Conservation (phyloP, 345 rosid species). For the Eucalyptus microcorys region DNA sequence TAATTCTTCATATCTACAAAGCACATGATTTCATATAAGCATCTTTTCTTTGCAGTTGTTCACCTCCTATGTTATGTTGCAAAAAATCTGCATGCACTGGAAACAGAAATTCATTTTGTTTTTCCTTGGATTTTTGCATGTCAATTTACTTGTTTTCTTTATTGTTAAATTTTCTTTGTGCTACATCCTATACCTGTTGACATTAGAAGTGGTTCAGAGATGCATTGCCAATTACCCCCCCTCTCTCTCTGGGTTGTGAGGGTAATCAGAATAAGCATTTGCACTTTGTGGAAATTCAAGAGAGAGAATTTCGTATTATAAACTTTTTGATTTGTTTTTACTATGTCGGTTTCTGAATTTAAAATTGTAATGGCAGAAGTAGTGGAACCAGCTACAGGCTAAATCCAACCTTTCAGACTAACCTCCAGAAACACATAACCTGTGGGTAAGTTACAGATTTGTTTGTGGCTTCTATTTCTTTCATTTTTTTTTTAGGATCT, state of each 20-base stretch:
- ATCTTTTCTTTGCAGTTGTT: background rate
- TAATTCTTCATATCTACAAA: background rate
- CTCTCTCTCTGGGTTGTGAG: background rate
- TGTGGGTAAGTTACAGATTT: slow-evolving; percentile 38
- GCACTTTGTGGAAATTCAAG: background rate
- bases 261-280: background rate
- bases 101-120: background rate
- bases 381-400: slow-evolving; percentile 52
- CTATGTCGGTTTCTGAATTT: background rate
- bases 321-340: background rate
- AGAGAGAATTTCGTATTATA: background rate
- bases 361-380: slow-evolving; percentile 29
- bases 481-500: background rate
- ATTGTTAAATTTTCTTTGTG: background rate
- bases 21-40: background rate
- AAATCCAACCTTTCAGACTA: slow-evolving; percentile 67
- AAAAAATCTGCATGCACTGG: background rate
- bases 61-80: background rate
- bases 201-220: background rate
- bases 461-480: background rate
- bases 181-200: background rate
- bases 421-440: slow-evolving; percentile 63
- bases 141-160: background rate
- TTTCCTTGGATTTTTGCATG: background rate
- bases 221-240: background rate